Percentiles rank a stretch among this genome's conserved stretches.
Evolutionary conservation across 371 early-diverging fungal species (phyloP).

Genomic region (Mucor circinelloides): DNA sequence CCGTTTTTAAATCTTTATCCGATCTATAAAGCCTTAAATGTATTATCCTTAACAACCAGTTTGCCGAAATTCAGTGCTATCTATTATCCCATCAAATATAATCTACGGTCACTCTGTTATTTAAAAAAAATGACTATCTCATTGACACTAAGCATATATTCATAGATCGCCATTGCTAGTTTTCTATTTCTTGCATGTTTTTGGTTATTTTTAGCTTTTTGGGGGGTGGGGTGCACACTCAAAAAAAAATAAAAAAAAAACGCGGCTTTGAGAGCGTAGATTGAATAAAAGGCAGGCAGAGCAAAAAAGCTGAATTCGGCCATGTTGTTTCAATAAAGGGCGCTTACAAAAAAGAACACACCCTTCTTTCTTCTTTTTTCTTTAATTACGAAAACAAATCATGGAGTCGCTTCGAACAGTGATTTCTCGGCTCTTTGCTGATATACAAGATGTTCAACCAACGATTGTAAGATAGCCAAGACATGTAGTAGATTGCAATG

Average conservation of each 20-base stretch:
- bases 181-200: too few species aligned
- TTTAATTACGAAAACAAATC: not conserved
- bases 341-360: not conserved
- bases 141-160: not conserved
- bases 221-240: not conserved
- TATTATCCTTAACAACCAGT: too few species aligned
- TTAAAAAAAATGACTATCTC: too few species aligned
- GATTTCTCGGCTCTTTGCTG: conserved; percentile 46
- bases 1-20: too few species aligned
- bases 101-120: too few species aligned
- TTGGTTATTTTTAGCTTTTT: not conserved
- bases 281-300: not conserved
- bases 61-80: too few species aligned
- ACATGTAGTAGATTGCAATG: too few species aligned
- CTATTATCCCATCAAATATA: too few species aligned
- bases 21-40: too few species aligned
- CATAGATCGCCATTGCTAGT: not conserved
- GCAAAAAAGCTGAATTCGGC: not conserved
- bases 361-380: not conserved
- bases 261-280: not conserved
- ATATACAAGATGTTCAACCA: conserved; percentile 34
- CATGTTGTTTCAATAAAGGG: not conserved
- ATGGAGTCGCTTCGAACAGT: conserved; percentile 52
- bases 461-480: conserved; percentile 14
- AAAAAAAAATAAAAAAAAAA: too few species aligned